Evolutionary conservation across 768 basidiomycete species (phyloP).

Genomic region (Naematelia encephala): DNA sequence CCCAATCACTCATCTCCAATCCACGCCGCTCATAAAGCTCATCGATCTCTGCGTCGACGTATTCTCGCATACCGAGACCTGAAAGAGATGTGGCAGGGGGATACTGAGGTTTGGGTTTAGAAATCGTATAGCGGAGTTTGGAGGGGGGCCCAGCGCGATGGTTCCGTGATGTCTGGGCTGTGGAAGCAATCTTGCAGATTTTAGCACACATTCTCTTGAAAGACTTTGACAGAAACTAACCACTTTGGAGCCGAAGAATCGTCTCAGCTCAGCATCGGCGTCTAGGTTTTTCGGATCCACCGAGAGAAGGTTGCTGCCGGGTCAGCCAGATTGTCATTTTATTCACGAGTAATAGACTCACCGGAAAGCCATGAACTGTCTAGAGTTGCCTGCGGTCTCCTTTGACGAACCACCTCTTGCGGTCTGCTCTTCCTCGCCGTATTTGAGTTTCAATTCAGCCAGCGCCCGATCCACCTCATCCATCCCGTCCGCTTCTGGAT

Average conservation of each 20-base stretch:
- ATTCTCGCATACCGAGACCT: slow-evolving; percentile 64
- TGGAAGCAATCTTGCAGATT: slow-evolving; percentile 25
- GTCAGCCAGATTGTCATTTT: not conserved
- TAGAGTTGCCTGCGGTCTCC: slow-evolving; percentile 32
- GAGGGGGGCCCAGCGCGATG: slow-evolving; percentile 38
- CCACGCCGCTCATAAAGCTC: slow-evolving; percentile 51
- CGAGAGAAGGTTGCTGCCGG: slow-evolving; percentile 58
- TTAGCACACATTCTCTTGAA: not conserved
- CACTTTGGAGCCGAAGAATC: slow-evolving; percentile 90
- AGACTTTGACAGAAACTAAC: slow-evolving; percentile 54
- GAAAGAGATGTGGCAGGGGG: slow-evolving; percentile 57
- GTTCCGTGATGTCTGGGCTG: slow-evolving; percentile 51
- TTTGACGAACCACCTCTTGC: slow-evolving; percentile 17
- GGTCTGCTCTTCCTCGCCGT: slow-evolving; percentile 17
- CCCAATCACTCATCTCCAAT: slow-evolving; percentile 37
- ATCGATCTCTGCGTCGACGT: slow-evolving; percentile 62
- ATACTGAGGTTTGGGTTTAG: slow-evolving; percentile 73
- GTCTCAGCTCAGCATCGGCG: slow-evolving; percentile 81
- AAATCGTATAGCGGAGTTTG: slow-evolving; percentile 63
- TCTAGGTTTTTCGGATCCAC: slow-evolving; percentile 82
- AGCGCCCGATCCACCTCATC: slow-evolving; percentile 83
- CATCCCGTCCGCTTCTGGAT: slow-evolving; percentile 32
- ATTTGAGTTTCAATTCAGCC: slow-evolving; percentile 72
- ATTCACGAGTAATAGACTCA: slow-evolving; percentile 42
- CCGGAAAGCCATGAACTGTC: slow-evolving; percentile 41